These are phyloP conservation scores for Fusarium sp. DNA, from an alignment of 2,329 filamentous ascomycete species.

Conservation along the genomic window DNA sequence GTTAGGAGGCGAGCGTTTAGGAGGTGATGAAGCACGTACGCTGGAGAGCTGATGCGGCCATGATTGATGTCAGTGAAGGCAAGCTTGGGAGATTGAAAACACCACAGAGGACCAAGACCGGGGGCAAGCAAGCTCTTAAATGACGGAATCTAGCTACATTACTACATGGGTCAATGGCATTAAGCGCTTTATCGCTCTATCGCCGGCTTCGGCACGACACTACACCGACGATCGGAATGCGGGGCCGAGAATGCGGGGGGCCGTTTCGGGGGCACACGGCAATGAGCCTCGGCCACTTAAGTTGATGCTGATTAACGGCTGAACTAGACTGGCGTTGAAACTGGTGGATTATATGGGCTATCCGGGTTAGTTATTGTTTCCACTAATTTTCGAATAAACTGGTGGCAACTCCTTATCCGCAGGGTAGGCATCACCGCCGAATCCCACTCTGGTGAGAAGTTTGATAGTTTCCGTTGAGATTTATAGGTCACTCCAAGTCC, in stretches of 20 bases:
- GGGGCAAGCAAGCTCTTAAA: conserved; percentile 27
- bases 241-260: conserved; percentile 28
- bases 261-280: conserved; percentile 5
- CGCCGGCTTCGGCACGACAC: conserved; percentile 36
- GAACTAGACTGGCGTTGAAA: background rate
- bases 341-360: background rate
- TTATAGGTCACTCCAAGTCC: background rate
- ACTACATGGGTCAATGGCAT: conserved; percentile 6
- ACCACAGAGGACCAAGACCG: background rate
- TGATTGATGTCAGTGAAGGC: conserved; percentile 4
- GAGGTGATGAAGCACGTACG: conserved; percentile 26
- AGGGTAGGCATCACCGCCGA: no score
- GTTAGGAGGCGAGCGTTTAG: background rate
- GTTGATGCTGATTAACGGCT: background rate
- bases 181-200: conserved; percentile 8
- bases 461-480: background rate
- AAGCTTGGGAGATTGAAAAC: background rate
- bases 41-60: conserved; percentile 44
- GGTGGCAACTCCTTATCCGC: no score
- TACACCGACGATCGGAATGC: conserved; percentile 27
- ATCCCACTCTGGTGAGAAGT: background rate
- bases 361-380: background rate
- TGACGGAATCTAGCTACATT: conserved; percentile 8
- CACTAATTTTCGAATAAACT: background rate
- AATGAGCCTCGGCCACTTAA: conserved; percentile 6